Percentiles rank a stretch among this genome's conserved stretches.
phyloP scores from a whole-genome alignment of 2,329 filamentous ascomycete genomes.

The Ophiocordyceps polyrhachis-furcata region DNA sequence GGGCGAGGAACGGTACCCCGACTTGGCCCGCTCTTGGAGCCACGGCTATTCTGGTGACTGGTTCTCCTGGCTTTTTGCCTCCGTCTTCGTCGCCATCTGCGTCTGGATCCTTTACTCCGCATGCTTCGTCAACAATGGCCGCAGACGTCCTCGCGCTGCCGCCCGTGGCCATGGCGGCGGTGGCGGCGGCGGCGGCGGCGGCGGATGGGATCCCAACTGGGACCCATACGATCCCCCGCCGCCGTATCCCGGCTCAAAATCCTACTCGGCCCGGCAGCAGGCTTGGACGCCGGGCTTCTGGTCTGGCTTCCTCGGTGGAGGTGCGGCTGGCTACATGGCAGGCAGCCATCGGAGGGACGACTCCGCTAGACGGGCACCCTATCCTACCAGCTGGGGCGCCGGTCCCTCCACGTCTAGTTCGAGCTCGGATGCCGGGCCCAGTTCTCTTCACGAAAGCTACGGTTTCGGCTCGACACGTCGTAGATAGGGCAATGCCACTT shows the following conservation, averaged over 20 bases:
- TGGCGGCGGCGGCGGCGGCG: conserved; percentile 22
- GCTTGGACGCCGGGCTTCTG: conserved; percentile 60
- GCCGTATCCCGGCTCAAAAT: conserved; percentile 21
- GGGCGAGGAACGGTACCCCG: conserved; percentile 54
- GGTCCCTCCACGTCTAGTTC: conserved; percentile 7
- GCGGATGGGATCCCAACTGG: conserved; percentile 19
- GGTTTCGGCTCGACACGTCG: conserved; percentile 54
- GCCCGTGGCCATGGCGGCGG: conserved; percentile 8
- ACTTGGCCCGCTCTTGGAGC: conserved; percentile 21
- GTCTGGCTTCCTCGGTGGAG: conserved; percentile 48
- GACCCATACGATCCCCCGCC: conserved; percentile 34
- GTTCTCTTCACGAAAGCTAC: conserved; percentile 44
- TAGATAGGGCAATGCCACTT: conserved; percentile 17
- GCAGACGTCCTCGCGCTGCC: conserved; percentile 8
- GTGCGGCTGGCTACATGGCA: conserved; percentile 48
- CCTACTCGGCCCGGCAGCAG: conserved; percentile 12
- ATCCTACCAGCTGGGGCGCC: conserved; percentile 12
- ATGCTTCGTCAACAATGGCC: conserved; percentile 12
- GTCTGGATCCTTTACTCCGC: conserved; percentile 43
- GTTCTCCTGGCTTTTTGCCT: conserved; percentile 33
- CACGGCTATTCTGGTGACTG: conserved; percentile 12
- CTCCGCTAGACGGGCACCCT: conserved; percentile 11
- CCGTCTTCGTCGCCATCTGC: conserved; percentile 41
- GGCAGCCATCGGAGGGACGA: conserved; percentile 25
- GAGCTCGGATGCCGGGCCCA: conserved; percentile 14